A percentile compares a stretch with the other conserved stretches of the same genome.
Conservation (phyloP, 2,329 filamentous ascomycete genomes). For the Clonostachys rhizophaga region DNA sequence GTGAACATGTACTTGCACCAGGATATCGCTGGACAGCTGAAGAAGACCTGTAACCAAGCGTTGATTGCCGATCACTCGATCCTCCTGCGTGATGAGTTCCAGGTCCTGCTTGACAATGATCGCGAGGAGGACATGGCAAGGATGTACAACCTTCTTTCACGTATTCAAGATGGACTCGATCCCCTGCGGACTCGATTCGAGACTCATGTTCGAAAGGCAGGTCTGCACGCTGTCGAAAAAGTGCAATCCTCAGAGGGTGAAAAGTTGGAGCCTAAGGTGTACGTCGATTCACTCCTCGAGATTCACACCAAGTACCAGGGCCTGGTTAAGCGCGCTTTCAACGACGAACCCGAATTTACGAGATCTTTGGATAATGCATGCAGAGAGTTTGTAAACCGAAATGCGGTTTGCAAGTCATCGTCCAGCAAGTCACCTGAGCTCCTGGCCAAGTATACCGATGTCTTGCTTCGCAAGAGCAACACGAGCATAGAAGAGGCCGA, state of each 20-base stretch:
- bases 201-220: conserved; percentile 86
- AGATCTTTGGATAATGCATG: conserved; percentile 95
- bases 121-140: conserved; percentile 91
- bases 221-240: conserved; percentile 84
- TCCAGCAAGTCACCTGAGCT: conserved; percentile 94
- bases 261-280: conserved; percentile 90
- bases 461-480: conserved; percentile 85
- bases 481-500: conserved; percentile 93
- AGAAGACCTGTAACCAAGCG: conserved; percentile 82
- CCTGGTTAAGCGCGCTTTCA: conserved; percentile 88
- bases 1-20: conserved; percentile 87
- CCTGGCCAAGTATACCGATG: conserved; percentile 91
- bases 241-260: conserved; percentile 81
- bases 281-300: conserved; percentile 90
- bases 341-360: conserved; percentile 94
- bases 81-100: conserved; percentile 92
- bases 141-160: conserved; percentile 89
- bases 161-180: conserved; percentile 88
- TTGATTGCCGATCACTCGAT: conserved; percentile 84
- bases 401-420: conserved; percentile 89
- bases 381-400: conserved; percentile 96
- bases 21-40: conserved; percentile 81
- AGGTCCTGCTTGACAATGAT: conserved; percentile 88
- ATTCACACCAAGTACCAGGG: conserved; percentile 91
- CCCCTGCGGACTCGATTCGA: conserved; percentile 86